These are phyloP conservation scores for Pilasporangium apinafurcum DNA, from an alignment of 352 stramenopile species.

Conservation along the genomic window DNA sequence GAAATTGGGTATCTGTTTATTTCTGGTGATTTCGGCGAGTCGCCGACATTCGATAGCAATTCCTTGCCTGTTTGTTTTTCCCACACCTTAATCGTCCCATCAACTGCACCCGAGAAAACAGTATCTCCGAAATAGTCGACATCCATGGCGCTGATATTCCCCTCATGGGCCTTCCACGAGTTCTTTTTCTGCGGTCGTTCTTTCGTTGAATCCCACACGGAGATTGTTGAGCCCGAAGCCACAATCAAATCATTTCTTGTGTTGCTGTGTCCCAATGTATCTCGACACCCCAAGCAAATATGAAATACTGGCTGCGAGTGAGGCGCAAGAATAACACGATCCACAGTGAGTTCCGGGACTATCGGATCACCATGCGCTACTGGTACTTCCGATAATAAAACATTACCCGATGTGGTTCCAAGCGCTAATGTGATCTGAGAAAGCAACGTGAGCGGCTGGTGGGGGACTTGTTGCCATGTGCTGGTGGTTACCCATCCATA, in stretches of 20 bases:
- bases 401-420: slow-evolving; percentile 53
- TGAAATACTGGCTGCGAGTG: slow-evolving; percentile 56
- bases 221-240: slow-evolving; percentile 57
- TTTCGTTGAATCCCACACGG: slow-evolving; percentile 63
- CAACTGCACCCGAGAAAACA: slow-evolving; percentile 52
- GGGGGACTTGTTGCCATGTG: slow-evolving; percentile 64
- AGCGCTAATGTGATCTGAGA: slow-evolving; percentile 34
- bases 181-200: slow-evolving; percentile 19
- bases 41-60: slow-evolving; percentile 6
- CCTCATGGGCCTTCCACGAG: slow-evolving; percentile 62
- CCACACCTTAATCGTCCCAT: slow-evolving; percentile 64
- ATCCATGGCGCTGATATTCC: slow-evolving; percentile 59
- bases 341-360: slow-evolving; percentile 18
- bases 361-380: slow-evolving; percentile 7
- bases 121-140: slow-evolving; percentile 58
- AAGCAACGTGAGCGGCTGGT: slow-evolving; percentile 6
- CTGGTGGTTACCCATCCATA: slow-evolving; percentile 65
- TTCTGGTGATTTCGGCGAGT: not conserved
- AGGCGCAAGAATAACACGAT: slow-evolving; percentile 48
- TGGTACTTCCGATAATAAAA: slow-evolving; percentile 40
- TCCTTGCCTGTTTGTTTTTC: slow-evolving; percentile 29
- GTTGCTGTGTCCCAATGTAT: slow-evolving; percentile 50
- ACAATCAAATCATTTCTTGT: slow-evolving; percentile 45
- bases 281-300: slow-evolving; percentile 38
- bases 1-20: slow-evolving; percentile 59